Evolutionary conservation across 2,329 filamentous ascomycete genomes (phyloP).

Genomic region (Cercospora berteroae): DNA sequence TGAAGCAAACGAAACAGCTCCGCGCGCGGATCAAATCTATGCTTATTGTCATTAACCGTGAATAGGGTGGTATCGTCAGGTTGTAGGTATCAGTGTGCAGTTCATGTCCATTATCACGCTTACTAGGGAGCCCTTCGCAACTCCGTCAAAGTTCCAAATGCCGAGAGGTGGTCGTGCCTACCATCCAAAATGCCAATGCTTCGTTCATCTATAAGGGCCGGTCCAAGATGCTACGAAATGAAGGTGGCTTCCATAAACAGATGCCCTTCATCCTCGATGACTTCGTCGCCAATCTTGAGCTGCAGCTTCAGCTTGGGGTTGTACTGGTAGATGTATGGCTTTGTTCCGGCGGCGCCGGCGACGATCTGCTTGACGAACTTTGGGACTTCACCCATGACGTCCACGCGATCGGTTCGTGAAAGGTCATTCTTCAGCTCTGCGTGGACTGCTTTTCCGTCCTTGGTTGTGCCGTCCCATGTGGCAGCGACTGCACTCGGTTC

Average conservation of each 20-base stretch:
- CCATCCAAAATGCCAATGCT: not conserved
- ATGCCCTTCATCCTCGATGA: slow-evolving; percentile 72
- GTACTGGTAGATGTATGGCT: slow-evolving; percentile 98
- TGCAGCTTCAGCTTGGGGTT: slow-evolving; percentile 71
- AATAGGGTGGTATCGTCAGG: slow-evolving; percentile 15
- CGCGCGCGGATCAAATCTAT: slow-evolving; percentile 12
- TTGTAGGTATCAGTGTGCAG: slow-evolving; percentile 40
- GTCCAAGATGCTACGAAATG: slow-evolving; percentile 59
- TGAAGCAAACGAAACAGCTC: not conserved
- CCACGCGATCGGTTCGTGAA: slow-evolving; percentile 75
- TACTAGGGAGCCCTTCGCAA: slow-evolving; percentile 61
- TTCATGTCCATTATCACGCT: slow-evolving; percentile 67
- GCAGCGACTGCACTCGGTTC: slow-evolving; percentile 75
- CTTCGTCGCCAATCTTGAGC: slow-evolving; percentile 78
- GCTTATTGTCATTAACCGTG: slow-evolving; percentile 51
- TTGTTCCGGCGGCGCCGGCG: slow-evolving; percentile 81
- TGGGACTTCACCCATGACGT: slow-evolving; percentile 95
- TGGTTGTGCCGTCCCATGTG: slow-evolving; percentile 73
- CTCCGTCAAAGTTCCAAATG: slow-evolving; percentile 40
- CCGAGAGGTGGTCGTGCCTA: slow-evolving; percentile 9
- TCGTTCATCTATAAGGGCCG: not conserved
- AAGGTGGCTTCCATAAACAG: slow-evolving; percentile 94
- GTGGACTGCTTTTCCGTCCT: slow-evolving; percentile 70
- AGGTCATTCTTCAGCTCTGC: slow-evolving; percentile 69
- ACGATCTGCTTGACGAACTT: slow-evolving; percentile 95